These are phyloP conservation scores for Fusarium palustre DNA, from an alignment of 2,329 filamentous ascomycete species.

Conservation along the genomic window DNA sequence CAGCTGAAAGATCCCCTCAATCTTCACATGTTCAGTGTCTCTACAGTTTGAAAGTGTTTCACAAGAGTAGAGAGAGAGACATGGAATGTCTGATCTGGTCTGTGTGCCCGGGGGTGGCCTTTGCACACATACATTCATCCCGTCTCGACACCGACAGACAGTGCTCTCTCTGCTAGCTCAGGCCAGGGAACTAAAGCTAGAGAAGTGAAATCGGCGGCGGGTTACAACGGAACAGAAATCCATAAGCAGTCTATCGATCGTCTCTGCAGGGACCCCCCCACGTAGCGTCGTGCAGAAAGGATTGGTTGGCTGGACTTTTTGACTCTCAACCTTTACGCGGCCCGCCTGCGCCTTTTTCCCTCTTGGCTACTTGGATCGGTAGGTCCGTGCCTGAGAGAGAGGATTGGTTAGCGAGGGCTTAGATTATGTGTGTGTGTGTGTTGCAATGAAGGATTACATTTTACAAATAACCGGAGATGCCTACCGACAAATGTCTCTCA, in stretches of 20 bases:
- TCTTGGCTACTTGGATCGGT: background rate
- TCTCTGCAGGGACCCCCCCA: constrained; percentile 28
- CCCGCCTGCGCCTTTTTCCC: constrained; percentile 3
- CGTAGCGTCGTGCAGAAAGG: constrained; percentile 14
- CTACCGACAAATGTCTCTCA: background rate
- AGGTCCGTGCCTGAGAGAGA: constrained; percentile 7
- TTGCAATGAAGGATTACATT: background rate
- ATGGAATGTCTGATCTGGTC: background rate
- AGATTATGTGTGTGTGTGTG: background rate
- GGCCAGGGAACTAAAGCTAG: background rate
- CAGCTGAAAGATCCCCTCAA: constrained; percentile 5
- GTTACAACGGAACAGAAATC: constrained; percentile 27
- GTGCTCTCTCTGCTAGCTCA: background rate
- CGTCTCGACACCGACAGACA: constrained; percentile 3
- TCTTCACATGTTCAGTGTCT: constrained; percentile 30
- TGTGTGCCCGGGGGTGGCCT: constrained; percentile 20
- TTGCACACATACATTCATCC: background rate
- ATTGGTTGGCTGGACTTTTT: constrained; percentile 10
- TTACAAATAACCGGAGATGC: background rate
- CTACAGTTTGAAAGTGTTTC: background rate
- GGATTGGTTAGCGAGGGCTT: background rate
- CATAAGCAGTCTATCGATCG: constrained; percentile 34
- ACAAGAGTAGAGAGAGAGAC: background rate
- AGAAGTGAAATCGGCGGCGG: constrained; percentile 25
- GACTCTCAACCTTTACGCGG: background rate